A percentile compares a stretch with the other conserved stretches of the same genome.
phyloP scores from a whole-genome alignment of 1,284 basidiomycete species.

The Cutaneotrichosporon mucoides region DNA sequence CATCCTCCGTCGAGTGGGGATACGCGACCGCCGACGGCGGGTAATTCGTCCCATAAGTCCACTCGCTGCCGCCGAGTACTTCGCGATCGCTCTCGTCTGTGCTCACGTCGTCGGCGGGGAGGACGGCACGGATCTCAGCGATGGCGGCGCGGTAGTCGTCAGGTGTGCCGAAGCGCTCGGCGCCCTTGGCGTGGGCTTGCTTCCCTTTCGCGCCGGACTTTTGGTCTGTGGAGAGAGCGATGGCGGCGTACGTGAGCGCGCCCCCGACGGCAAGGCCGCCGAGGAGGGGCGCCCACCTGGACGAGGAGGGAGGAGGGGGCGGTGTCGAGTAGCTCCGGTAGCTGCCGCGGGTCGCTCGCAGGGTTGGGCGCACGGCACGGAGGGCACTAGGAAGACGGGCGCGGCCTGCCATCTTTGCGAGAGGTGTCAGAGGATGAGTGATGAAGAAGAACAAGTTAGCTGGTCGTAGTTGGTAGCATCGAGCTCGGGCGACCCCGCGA shows the following conservation, averaged over 20 bases:
- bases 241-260: background rate
- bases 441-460: background rate
- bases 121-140: constrained; percentile 7
- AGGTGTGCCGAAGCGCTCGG: constrained; percentile 8
- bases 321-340: background rate
- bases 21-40: constrained; percentile 27
- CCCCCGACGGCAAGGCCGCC: background rate
- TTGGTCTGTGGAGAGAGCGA: background rate
- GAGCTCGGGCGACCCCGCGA: too few relatives aligned
- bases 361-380: background rate
- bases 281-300: background rate
- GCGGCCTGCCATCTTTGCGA: background rate
- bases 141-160: constrained; percentile 14
- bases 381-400: background rate
- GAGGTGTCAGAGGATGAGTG: background rate
- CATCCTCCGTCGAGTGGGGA: constrained; percentile 34
- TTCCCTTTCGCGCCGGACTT: background rate
- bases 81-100: constrained; percentile 9
- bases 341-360: too few relatives aligned
- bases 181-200: background rate
- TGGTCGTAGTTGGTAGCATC: too few relatives aligned
- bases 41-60: constrained; percentile 6
- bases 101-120: constrained; percentile 9
- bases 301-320: too few relatives aligned
- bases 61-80: constrained; percentile 8